phyloP scores from a whole-genome alignment of 139 green algal genomes.

The Tetratostichococcus sp. region DNA sequence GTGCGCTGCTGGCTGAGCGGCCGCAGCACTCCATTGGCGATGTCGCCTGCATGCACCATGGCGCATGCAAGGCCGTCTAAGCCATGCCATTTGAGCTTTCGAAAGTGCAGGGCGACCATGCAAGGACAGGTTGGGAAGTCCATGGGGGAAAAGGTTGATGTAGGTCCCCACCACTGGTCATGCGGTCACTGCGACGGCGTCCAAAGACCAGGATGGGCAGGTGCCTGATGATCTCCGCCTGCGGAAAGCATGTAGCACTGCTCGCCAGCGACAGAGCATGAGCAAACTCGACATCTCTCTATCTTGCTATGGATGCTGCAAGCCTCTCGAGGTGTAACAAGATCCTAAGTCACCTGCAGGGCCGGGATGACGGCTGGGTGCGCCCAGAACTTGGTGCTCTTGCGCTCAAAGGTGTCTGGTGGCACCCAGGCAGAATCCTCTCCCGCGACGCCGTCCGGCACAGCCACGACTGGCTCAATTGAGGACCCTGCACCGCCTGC shows the following conservation, averaged over 20 bases:
- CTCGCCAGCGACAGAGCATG: too few relatives aligned
- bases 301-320: too few relatives aligned
- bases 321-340: too few relatives aligned
- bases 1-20: conserved; percentile 6
- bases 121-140: too few relatives aligned
- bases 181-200: conserved; percentile 10
- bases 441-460: not conserved
- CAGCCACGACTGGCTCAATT: conserved; percentile 5
- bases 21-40: not conserved
- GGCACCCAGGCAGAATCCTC: conserved; percentile 20
- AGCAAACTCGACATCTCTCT: too few relatives aligned
- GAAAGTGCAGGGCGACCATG: too few relatives aligned
- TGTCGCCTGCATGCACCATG: conserved; percentile 1
- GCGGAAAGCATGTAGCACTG: too few relatives aligned
- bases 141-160: too few relatives aligned
- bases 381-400: conserved; percentile 82
- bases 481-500: not conserved
- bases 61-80: too few relatives aligned
- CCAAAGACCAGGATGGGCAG: conserved; percentile 75
- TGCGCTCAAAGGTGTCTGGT: conserved; percentile 46
- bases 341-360: conserved; percentile 6
- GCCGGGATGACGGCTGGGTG: conserved; percentile 23
- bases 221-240: conserved; percentile 55
- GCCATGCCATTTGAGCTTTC: too few relatives aligned
- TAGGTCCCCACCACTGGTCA: not conserved